These are phyloP conservation scores for Maudiozyma bulderi DNA, from an alignment of 805 yeast species.

Conservation along the genomic window DNA sequence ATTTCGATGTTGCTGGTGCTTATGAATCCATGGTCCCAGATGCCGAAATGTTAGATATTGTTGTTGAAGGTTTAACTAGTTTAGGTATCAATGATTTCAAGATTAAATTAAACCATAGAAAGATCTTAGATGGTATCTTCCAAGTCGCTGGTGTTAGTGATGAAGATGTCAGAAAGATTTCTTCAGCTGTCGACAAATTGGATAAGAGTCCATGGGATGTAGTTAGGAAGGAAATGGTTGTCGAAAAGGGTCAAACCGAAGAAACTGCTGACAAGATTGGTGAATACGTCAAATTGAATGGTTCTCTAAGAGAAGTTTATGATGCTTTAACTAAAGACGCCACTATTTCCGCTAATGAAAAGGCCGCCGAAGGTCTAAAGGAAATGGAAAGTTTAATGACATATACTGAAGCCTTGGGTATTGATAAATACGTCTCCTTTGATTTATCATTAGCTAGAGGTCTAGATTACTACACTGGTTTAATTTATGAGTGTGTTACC, in stretches of 20 bases:
- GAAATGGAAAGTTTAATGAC: constrained; percentile 71
- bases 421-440: constrained; percentile 58
- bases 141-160: constrained; percentile 89
- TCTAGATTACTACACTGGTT: constrained; percentile 92
- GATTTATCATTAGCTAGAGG: constrained; percentile 97
- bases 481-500: constrained; percentile 94
- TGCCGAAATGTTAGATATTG: constrained; percentile 72
- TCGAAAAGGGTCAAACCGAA: constrained; percentile 81
- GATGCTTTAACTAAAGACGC: constrained; percentile 47
- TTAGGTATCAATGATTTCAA: constrained; percentile 85
- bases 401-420: constrained; percentile 76
- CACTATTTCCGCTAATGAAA: constrained; percentile 48
- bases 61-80: constrained; percentile 75
- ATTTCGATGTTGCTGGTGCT: constrained; percentile 89
- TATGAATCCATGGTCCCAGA: constrained; percentile 96
- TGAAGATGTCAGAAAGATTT: constrained; percentile 86
- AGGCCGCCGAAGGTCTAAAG: constrained; percentile 70
- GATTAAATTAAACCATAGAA: constrained; percentile 89
- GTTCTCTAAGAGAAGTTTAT: constrained; percentile 58
- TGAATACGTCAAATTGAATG: constrained; percentile 77
- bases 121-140: constrained; percentile 91
- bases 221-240: constrained; percentile 85
- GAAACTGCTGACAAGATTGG: constrained; percentile 92
- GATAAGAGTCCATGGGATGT: constrained; percentile 95
- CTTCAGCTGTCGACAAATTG: constrained; percentile 92